phyloP scores from a whole-genome alignment of 116 monocot species.

The Phalaenopsis hybrid region DNA sequence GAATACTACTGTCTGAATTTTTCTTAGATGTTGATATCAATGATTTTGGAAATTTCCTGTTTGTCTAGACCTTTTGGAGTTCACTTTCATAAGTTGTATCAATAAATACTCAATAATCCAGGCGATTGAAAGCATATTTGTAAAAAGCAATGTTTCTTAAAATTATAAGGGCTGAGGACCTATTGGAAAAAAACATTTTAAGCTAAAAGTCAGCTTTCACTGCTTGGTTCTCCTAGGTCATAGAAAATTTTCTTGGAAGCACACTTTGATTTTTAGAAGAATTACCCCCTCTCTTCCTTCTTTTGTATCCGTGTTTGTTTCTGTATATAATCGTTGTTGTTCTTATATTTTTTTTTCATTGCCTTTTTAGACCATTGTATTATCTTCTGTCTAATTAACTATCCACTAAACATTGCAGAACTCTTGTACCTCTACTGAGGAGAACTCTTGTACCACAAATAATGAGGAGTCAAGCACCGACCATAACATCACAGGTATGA shows the following conservation, averaged over 20 bases:
- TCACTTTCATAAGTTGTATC: not conserved
- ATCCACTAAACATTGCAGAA: not conserved
- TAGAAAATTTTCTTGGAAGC: not conserved
- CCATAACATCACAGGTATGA: not conserved
- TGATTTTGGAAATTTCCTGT: not conserved
- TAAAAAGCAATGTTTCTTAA: not conserved
- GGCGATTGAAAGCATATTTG: not conserved
- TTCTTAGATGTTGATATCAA: not conserved
- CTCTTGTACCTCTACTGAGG: not conserved
- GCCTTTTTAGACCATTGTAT: too few relatives aligned
- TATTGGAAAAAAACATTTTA: not conserved
- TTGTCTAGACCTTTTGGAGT: not conserved
- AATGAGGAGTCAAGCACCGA: not conserved
- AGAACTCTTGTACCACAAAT: too few relatives aligned
- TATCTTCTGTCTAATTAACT: too few relatives aligned
- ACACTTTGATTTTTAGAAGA: not conserved
- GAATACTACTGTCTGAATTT: not conserved
- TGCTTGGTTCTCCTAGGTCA: not conserved
- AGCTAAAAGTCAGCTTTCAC: not conserved
- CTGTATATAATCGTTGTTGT: not conserved
- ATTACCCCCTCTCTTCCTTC: not conserved
- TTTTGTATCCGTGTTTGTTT: not conserved
- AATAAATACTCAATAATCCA: not conserved
- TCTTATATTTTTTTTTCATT: too few relatives aligned
- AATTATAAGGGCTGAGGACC: not conserved